These are phyloP conservation scores for Acanthamoeba healyi DNA, from an alignment of 208 protist genomes.

Conservation along the genomic window DNA sequence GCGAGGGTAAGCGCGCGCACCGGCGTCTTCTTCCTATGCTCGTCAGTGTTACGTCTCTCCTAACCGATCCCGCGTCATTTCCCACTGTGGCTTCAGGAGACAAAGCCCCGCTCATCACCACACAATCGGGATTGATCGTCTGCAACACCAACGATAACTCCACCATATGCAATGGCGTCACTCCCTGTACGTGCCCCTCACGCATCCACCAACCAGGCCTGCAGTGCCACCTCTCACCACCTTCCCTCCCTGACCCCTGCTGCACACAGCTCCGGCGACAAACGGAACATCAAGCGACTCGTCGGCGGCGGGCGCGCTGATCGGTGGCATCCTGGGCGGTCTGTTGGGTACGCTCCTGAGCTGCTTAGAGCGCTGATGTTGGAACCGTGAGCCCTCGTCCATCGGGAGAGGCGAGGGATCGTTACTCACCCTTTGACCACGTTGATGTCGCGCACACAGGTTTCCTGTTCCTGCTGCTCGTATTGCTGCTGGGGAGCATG, in stretches of 20 bases:
- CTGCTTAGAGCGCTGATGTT: too few relatives aligned
- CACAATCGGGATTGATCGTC: slow-evolving; percentile 20
- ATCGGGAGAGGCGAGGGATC: too few relatives aligned
- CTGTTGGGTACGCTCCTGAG: not conserved
- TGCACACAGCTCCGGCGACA: not conserved
- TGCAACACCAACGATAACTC: slow-evolving; percentile 22
- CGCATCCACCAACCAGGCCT: too few relatives aligned
- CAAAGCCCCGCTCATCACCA: not conserved
- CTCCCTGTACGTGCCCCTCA: not conserved
- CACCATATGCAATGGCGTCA: not conserved
- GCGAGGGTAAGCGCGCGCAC: not conserved
- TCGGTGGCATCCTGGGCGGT: slow-evolving; percentile 20
- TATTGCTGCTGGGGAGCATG: not conserved
- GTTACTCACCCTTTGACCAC: too few relatives aligned
- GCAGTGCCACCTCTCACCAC: too few relatives aligned
- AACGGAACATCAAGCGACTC: not conserved
- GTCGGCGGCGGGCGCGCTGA: slow-evolving; percentile 6
- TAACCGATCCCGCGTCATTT: not conserved
- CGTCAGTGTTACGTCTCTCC: not conserved
- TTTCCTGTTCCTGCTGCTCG: slow-evolving; percentile 18
- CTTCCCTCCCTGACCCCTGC: not conserved
- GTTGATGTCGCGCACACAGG: not conserved
- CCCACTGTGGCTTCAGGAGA: not conserved
- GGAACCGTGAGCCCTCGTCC: too few relatives aligned
- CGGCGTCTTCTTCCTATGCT: too few relatives aligned